phyloP scores from a whole-genome alignment of 169 alveolate species.

The Plasmodium chabaudi region DNA sequence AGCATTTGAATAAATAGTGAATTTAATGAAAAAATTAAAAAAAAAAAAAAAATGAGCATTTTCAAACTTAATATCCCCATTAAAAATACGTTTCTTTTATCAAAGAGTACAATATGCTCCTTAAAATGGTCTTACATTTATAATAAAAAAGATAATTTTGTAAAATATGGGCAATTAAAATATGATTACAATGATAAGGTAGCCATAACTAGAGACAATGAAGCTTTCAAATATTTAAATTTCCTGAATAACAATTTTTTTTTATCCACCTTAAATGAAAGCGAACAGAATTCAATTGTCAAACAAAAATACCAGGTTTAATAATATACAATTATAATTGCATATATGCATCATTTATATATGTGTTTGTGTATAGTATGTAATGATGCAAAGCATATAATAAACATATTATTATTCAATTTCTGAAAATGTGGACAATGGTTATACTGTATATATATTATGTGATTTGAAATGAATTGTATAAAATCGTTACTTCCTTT shows the following conservation, averaged over 20 bases:
- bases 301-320: background rate
- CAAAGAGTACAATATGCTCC: constrained; percentile 26
- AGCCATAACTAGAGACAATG: background rate
- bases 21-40: background rate
- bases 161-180: constrained; percentile 21
- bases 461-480: background rate
- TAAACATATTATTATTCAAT: no score
- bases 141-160: constrained; percentile 13
- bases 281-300: constrained; percentile 6
- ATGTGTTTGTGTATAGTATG: no score
- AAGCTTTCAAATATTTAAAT: constrained; percentile 11
- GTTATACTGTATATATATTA: background rate
- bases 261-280: constrained; percentile 14
- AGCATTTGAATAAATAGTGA: background rate
- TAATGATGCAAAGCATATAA: no score
- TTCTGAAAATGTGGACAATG: no score
- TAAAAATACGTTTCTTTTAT: constrained; percentile 24
- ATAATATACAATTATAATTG: background rate
- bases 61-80: constrained; percentile 2
- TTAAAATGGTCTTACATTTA: constrained; percentile 4
- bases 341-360: background rate
- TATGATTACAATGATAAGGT: constrained; percentile 12
- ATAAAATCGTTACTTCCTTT: constrained; percentile 4
- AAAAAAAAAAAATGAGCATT: constrained; percentile 27
- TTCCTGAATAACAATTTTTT: constrained; percentile 33